These are phyloP conservation scores for Auriculariales sp. DNA, from an alignment of 768 basidiomycete genomes.

Conservation along the genomic window DNA sequence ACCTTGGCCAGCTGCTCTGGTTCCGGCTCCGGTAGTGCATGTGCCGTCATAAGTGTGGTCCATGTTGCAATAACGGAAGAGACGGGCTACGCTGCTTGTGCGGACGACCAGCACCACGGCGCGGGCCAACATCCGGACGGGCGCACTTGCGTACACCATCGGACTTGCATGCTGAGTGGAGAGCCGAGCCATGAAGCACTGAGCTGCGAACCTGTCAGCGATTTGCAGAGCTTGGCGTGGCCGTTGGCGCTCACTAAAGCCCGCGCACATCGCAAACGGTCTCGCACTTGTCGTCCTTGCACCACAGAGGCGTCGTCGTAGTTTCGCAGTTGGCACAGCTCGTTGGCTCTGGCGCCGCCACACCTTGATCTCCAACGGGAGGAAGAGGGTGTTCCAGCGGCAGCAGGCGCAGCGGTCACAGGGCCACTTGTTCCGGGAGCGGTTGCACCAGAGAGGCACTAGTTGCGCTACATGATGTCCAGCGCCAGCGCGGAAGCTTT, in stretches of 20 bases:
- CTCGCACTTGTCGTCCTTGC: conserved; percentile 83
- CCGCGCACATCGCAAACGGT: conserved; percentile 83
- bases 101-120: neutral
- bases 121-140: conserved; percentile 40
- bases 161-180: conserved; percentile 83
- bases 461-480: conserved; percentile 25
- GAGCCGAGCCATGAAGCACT: conserved; percentile 72
- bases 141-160: conserved; percentile 82
- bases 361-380: neutral
- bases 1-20: too few species aligned
- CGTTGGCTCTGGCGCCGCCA: conserved; percentile 23
- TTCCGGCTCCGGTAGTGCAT: too few species aligned
- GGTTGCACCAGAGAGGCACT: neutral
- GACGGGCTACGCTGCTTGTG: conserved; percentile 2
- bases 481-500: conserved; percentile 34
- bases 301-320: conserved; percentile 77
- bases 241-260: neutral
- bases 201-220: conserved; percentile 26
- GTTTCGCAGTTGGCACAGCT: conserved; percentile 87
- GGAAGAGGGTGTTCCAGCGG: neutral
- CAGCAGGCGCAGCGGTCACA: neutral
- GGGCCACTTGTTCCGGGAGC: neutral
- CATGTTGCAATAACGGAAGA: too few species aligned
- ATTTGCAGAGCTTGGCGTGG: conserved; percentile 6
- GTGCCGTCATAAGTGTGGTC: too few species aligned